phyloP scores from a whole-genome alignment of 2,329 filamentous ascomycete species.

The Botrytis cinerea region DNA sequence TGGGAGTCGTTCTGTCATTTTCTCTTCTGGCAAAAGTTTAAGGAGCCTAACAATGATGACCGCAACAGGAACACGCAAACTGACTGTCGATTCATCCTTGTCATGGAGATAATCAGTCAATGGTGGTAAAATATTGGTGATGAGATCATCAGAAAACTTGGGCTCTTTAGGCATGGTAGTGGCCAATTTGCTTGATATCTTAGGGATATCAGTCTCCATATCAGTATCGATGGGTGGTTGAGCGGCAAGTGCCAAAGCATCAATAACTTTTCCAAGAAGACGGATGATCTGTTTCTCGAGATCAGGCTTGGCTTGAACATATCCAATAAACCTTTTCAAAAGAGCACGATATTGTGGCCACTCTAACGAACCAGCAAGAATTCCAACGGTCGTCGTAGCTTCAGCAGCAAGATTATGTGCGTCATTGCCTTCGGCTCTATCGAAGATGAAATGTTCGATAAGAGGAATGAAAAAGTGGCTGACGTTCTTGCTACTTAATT shows the following conservation, averaged over 20 bases:
- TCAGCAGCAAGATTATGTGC: constrained; percentile 87
- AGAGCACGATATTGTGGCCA: constrained; percentile 90
- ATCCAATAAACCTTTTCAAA: constrained; percentile 79
- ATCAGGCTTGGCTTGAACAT: constrained; percentile 77
- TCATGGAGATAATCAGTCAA: constrained; percentile 85
- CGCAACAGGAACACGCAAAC: constrained; percentile 85
- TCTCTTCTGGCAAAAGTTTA: constrained; percentile 71
- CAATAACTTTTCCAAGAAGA: constrained; percentile 77
- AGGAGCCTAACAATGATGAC: constrained; percentile 87
- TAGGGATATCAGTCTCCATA: constrained; percentile 40
- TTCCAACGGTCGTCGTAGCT: constrained; percentile 77
- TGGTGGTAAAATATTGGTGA: constrained; percentile 73
- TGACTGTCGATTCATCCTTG: constrained; percentile 93
- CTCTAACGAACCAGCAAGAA: constrained; percentile 73
- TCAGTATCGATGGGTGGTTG: constrained; percentile 38
- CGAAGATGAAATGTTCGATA: constrained; percentile 91
- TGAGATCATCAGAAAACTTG: constrained; percentile 72
- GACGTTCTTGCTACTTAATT: constrained; percentile 75
- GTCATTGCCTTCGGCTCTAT: constrained; percentile 70
- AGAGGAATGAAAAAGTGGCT: constrained; percentile 87
- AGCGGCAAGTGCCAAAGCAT: constrained; percentile 66
- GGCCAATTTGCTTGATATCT: constrained; percentile 52
- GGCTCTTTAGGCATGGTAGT: constrained; percentile 65
- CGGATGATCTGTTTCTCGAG: constrained; percentile 83
- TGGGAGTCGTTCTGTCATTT: constrained; percentile 74